Evolutionary conservation across 1,139 yeast genomes (phyloP), one percentile per base, ranked within the genome.

Genomic region (Spathaspora sp.): DNA sequence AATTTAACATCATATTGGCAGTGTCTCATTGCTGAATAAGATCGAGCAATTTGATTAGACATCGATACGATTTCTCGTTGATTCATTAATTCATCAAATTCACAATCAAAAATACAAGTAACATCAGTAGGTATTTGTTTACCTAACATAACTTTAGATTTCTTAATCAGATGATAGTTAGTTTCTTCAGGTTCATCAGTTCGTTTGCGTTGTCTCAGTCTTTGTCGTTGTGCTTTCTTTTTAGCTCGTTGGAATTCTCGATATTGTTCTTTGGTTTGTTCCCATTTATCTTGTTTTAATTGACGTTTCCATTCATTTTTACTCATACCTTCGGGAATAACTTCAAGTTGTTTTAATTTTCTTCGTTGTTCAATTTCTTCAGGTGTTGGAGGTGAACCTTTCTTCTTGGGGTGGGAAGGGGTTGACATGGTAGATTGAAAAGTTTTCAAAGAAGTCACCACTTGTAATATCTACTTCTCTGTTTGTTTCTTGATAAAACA

Each of bases 51-150:
- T 65, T 93, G 99, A 50, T 83, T 80, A 9, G 91, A 81, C 61
- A 91, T 68, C 16, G 96, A 87, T 2, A 79, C 80, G 41, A 87
- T 79, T 59, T 93, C 98, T 61, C 76, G 84, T 36, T 82, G 86
- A 43, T 76, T 81, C 99, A 93, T 93, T 58, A 87, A 65, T 39
- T 88, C 90, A 60, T 93, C 99, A 63, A 93, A 93, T 20, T 78
- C 88, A 67, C 99, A 93, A 65, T 93, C 99, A 54, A 93, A 63
- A 16, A 90, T 69, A 33, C 91, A 75, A 5, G 69, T 69, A 38
- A 80, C 75, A 0, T 76, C 79, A 3, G 82, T 74, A 9, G 66
- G 63, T 1, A 48, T 57, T 56, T 82, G 86, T 11, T 65, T 58
- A 29, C 63, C 60, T 2, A 79, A 78, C 4, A 67, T 58, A 34